These are phyloP conservation scores for Ustilago vetiveriae DNA, from an alignment of 1,284 basidiomycete genomes.

Conservation along the genomic window DNA sequence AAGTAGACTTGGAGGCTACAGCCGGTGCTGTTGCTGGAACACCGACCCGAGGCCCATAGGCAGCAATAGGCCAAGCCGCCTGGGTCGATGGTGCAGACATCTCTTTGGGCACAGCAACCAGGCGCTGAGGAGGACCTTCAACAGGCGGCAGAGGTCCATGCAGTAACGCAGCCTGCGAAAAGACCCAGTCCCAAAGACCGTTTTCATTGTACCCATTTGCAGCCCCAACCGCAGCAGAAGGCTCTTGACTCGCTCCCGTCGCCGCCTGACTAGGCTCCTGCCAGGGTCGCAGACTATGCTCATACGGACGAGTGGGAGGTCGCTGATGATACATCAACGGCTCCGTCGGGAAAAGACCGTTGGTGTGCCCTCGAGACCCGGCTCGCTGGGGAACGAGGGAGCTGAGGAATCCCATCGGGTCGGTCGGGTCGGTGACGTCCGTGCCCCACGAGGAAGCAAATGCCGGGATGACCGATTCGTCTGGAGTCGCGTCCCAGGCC, in stretches of 20 bases:
- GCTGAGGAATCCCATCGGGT: slow-evolving; percentile 6
- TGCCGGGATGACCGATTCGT: slow-evolving; percentile 27
- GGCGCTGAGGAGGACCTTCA: slow-evolving; percentile 16
- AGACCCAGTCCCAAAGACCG: slow-evolving; percentile 36
- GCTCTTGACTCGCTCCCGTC: too few species aligned
- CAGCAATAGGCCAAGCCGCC: too few species aligned
- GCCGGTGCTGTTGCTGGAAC: too few species aligned
- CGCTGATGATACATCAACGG: neutral
- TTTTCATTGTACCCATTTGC: slow-evolving; percentile 6
- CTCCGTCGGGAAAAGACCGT: neutral
- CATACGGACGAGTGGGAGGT: slow-evolving; percentile 13
- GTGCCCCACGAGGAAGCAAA: slow-evolving; percentile 31
- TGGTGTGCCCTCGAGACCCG: neutral
- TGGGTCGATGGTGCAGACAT: too few species aligned
- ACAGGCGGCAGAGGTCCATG: slow-evolving; percentile 16
- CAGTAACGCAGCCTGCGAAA: slow-evolving; percentile 23
- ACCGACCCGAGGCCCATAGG: too few species aligned
- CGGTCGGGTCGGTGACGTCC: slow-evolving; percentile 4
- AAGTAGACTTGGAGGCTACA: too few species aligned
- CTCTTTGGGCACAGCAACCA: too few species aligned
- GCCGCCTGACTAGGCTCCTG: slow-evolving; percentile 16
- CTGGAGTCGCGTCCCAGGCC: slow-evolving; percentile 32
- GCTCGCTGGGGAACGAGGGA: neutral
- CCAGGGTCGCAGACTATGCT: slow-evolving; percentile 35
- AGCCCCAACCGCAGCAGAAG: neutral